Base-by-base conservation (phyloP, 768 basidiomycete species). In the Tricholoma flavovirens region DNA sequence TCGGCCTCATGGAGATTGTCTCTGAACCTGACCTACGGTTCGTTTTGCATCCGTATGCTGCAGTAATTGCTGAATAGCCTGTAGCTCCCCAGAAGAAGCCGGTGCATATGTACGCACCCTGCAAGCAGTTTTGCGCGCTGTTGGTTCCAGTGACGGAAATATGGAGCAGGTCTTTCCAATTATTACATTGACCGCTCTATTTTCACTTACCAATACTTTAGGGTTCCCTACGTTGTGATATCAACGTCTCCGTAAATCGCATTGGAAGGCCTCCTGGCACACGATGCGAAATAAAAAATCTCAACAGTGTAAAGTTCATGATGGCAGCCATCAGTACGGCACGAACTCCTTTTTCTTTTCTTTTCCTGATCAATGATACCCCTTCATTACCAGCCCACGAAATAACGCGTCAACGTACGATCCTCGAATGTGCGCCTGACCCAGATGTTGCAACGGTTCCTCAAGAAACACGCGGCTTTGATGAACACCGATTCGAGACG, bases 271-370 rank as follows among this genome's bases (percentile, higher is more conserved):
- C 81, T 3, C 84, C 73, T 1, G 87, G 94, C 2, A 96, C 88
- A 1, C 84, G 96, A 29, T 95, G 93, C 64, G 96, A 99, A 71
- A 84, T 99, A 63, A 99, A 99, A 72, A 99, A 99, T 64, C 78
- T 99, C 42, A 98, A 98, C 67, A 93, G 93, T 53, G 77, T 97
- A 42, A 83, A 83, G 60, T 93, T 88, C 69, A 87, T 93, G 73
- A 81, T 81, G 69, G 78, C 82, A 15, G 96, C 95, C 11, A 92
- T 98, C 51, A 79, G 96, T 97, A 14, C 81, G 72, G 29, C 29
- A 10, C 46, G 26, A 21, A 26, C 6, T 17, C n/a, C n/a, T n/a
- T n/a, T 21, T 21, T 8, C 22, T 53, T 9, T 12, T 22, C 40
- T 12, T 30, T 42, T 48, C 26, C 49, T 46, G 35, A 8, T 9